Base-by-base conservation (phyloP, 2,329 filamentous ascomycete species). In the Pseudohalonectria lignicola region DNA sequence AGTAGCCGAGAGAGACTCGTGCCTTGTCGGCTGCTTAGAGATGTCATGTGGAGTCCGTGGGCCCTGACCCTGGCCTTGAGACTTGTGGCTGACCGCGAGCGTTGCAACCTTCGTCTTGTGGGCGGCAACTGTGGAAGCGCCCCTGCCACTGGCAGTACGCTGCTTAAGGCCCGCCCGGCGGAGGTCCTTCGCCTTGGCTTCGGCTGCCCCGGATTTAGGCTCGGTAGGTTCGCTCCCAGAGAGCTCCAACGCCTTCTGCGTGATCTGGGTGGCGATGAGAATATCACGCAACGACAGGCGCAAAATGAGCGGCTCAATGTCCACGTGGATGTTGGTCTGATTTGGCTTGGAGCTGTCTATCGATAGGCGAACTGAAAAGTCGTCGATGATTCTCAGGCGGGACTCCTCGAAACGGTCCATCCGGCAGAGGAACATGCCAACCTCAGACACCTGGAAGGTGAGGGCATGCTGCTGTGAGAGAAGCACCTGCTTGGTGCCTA, bases 351-450 rank as follows among this genome's bases (percentile, higher is more conserved):
- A 78, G 44, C 59, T 75, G 51, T 98, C 90, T 66, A 98, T 77
- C 3, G 86, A 92, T 49, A 94, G 70, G 45, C 92, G 84, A 9
- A 96, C 67, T 3, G 87, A 94, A 56, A 98, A 98, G 58, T 98
- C 88, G 53, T 99, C 93, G 23, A 99, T 75, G 43, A 99, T 94
- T 15, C 92, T 79, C 34, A 98, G 70, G 28, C 86, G 78, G 30
- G 82, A 88, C 4, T 84, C 87, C 48, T 98, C 90, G 49, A 96
- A 96, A 45, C 80, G 85, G 58, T 99, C 93, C 92, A 99, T 98
- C 11, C 92, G 83, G 54, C 93, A 98, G 23, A 98, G 61, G 57
- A 95, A 99, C 92, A 99, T 98, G 49, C 92, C 92, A 38, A 96
- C 76, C 53, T 96, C 81, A 7, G 86, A 88, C 3, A 98, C 78